Conservation (phyloP, 2,329 filamentous ascomycete genomes). For the Plenodomus tracheiphilus region DNA sequence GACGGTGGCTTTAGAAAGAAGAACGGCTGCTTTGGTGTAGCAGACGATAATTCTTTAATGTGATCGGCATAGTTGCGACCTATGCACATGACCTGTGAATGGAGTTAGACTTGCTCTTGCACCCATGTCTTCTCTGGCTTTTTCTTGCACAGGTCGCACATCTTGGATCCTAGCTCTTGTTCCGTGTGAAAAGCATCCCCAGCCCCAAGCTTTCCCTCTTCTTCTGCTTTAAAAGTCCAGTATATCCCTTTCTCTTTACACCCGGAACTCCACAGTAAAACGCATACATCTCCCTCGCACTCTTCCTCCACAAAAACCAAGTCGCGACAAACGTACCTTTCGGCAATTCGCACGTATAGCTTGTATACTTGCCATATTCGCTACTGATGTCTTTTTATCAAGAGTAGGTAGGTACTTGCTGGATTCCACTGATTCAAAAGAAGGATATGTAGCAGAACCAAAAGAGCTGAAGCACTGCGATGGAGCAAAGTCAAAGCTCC, state of each 20-base stretch:
- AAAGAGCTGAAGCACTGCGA: not conserved
- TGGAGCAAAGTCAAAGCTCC: not conserved
- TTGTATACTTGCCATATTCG: slow-evolving; percentile 41
- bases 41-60: slow-evolving; percentile 86
- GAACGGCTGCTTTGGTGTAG: slow-evolving; percentile 89
- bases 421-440: not conserved
- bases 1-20: slow-evolving; percentile 97
- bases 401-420: not conserved
- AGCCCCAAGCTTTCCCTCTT: too few relatives aligned
- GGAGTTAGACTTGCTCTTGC: not conserved
- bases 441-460: not conserved
- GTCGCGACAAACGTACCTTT: slow-evolving; percentile 51
- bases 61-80: slow-evolving; percentile 97
- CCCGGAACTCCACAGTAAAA: too few relatives aligned
- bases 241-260: not conserved
- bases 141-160: too few relatives aligned
- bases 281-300: too few relatives aligned
- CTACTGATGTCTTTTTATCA: not conserved
- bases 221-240: too few relatives aligned
- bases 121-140: not conserved
- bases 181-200: too few relatives aligned
- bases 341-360: slow-evolving; percentile 51
- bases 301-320: too few relatives aligned
- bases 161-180: too few relatives aligned
- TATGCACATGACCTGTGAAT: slow-evolving; percentile 78